Evolutionary conservation across 179 eudicot species (phyloP).

Genomic region (Gypsophila paniculata): DNA sequence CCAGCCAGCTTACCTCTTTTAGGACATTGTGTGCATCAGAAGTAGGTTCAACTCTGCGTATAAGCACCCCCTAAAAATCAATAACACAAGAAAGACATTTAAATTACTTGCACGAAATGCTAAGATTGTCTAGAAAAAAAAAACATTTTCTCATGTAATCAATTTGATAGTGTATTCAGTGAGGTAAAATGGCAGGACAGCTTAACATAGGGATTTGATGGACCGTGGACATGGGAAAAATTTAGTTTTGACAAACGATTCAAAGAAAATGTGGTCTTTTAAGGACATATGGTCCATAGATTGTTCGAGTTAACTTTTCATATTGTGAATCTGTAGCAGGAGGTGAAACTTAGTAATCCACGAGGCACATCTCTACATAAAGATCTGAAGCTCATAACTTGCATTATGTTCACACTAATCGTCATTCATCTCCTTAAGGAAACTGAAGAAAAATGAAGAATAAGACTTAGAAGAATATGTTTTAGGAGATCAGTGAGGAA

Average conservation of each 20-base stretch:
- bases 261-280: neutral
- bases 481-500: neutral
- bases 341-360: neutral
- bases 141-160: no score
- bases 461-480: neutral
- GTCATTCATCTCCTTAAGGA: neutral
- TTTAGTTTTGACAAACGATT: slow-evolving; percentile 3
- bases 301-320: neutral
- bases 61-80: slow-evolving; percentile 75
- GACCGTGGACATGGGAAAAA: neutral
- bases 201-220: neutral
- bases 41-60: slow-evolving; percentile 90
- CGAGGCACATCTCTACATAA: neutral
- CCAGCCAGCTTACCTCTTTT: slow-evolving; percentile 63
- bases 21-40: slow-evolving; percentile 68
- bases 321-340: neutral
- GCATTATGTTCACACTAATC: neutral
- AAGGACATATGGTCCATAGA: neutral
- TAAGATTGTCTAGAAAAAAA: neutral
- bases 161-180: no score
- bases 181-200: neutral
- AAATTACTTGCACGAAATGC: neutral
- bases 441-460: neutral
- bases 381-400: neutral
- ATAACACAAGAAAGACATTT: slow-evolving; percentile 9